These are phyloP conservation scores for Ampelocalamus luodianensis DNA, from an alignment of 176 grass and related monocot species.

Conservation along the genomic window DNA sequence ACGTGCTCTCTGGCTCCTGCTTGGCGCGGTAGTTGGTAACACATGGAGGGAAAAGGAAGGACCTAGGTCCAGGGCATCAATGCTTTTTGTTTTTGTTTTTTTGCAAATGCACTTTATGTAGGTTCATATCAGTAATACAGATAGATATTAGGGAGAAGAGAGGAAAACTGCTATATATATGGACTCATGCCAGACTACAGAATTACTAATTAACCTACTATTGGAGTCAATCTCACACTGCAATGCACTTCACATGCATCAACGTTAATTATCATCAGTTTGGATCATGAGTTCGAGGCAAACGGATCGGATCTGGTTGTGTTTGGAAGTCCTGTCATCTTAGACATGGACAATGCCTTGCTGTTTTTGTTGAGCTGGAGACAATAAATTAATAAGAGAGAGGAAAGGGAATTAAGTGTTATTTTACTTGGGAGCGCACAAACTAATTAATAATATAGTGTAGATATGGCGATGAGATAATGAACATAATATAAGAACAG, in stretches of 20 bases:
- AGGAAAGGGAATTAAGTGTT: neutral
- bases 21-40: neutral
- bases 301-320: neutral
- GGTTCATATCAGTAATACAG: no score
- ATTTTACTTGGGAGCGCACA: neutral
- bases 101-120: no score
- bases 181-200: no score
- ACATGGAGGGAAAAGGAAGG: no score
- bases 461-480: neutral
- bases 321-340: neutral
- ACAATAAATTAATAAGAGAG: neutral
- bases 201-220: neutral
- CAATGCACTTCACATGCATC: neutral
- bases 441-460: neutral
- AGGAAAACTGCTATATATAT: no score
- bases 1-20: neutral
- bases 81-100: no score
- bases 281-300: neutral
- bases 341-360: neutral
- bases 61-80: no score
- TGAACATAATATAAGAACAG: neutral
- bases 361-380: neutral
- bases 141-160: no score
- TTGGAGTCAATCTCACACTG: neutral
- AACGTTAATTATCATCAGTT: neutral